A percentile compares a stretch with the other conserved stretches of the same genome.
These are phyloP conservation scores for Backusella luteola DNA, from an alignment of 192 early-diverging fungal genomes.

Conservation along the genomic window DNA sequence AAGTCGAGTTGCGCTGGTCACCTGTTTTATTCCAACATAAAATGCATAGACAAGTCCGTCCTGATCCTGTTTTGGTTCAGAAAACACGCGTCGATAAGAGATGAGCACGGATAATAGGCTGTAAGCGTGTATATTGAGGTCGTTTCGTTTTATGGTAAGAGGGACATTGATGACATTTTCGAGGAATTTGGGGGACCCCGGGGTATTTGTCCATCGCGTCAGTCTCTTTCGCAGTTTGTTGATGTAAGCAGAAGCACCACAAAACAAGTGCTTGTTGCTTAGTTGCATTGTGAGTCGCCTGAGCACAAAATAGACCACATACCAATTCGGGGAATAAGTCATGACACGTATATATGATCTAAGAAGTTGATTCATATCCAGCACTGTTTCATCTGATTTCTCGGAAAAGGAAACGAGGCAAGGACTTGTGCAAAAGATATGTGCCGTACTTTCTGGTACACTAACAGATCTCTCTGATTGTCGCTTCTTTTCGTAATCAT, in stretches of 20 bases:
- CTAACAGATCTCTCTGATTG: neutral
- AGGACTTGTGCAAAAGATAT: neutral
- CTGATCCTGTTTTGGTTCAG: conserved; percentile 51
- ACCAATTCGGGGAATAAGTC: conserved; percentile 64
- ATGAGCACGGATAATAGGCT: conserved; percentile 66
- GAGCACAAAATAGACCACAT: conserved; percentile 70
- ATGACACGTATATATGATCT: conserved; percentile 57
- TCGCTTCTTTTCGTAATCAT: neutral
- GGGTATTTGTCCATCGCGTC: conserved; percentile 50
- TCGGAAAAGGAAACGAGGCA: conserved; percentile 10
- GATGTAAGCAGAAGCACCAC: conserved; percentile 52
- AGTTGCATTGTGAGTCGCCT: conserved; percentile 67
- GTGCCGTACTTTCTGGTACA: neutral
- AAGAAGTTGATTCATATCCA: conserved; percentile 38
- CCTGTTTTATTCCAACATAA: conserved; percentile 66
- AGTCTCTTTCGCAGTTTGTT: conserved; percentile 49
- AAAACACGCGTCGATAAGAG: conserved; percentile 63
- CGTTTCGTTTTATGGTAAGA: conserved; percentile 55
- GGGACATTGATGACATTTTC: conserved; percentile 59
- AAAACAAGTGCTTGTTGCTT: conserved; percentile 72
- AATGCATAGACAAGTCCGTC: conserved; percentile 76
- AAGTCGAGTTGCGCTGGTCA: conserved; percentile 67
- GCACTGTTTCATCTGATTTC: neutral
- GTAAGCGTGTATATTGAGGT: conserved; percentile 64
- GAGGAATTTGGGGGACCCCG: conserved; percentile 46